Percentiles rank a stretch among this genome's conserved stretches.
phyloP scores from a whole-genome alignment of 148 eudicot species.

The Polygonum aviculare region DNA sequence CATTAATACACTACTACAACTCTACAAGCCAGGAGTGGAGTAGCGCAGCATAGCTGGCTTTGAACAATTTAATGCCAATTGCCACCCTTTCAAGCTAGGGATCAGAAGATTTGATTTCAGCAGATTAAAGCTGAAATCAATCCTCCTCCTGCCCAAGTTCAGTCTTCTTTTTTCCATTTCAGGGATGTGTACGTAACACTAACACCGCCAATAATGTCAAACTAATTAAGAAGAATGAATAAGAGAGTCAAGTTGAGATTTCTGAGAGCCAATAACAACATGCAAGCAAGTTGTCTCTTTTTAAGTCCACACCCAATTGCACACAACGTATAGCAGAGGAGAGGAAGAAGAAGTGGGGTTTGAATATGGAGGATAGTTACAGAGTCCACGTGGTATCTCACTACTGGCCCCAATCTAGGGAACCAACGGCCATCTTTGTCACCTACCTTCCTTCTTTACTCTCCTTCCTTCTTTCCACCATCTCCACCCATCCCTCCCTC shows the following conservation, averaged over 20 bases:
- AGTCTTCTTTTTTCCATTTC: background rate
- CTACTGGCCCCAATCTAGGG: slow-evolving; percentile 5
- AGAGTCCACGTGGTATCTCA: slow-evolving; percentile 4
- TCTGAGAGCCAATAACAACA: background rate
- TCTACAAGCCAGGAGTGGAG: no score
- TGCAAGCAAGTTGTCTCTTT: slow-evolving; percentile 2
- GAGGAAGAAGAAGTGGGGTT: no score
- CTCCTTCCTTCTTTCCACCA: background rate
- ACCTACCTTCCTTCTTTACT: background rate
- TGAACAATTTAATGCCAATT: background rate
- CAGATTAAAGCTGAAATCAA: slow-evolving; percentile 2
- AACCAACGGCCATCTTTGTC: slow-evolving; percentile 12
- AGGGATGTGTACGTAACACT: background rate
- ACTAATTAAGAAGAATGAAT: background rate
- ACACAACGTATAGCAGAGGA: background rate
- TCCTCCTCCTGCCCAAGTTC: background rate
- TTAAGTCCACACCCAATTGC: background rate
- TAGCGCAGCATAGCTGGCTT: background rate
- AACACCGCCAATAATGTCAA: no score
- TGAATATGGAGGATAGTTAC: no score
- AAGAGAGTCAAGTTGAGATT: background rate
- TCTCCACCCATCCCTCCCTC: background rate
- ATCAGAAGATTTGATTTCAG: background rate
- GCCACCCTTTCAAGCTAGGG: background rate
- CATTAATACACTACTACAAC: background rate